Evolutionary conservation across 2,329 filamentous ascomycete genomes (phyloP).

Genomic region (Blastomyces percursus): DNA sequence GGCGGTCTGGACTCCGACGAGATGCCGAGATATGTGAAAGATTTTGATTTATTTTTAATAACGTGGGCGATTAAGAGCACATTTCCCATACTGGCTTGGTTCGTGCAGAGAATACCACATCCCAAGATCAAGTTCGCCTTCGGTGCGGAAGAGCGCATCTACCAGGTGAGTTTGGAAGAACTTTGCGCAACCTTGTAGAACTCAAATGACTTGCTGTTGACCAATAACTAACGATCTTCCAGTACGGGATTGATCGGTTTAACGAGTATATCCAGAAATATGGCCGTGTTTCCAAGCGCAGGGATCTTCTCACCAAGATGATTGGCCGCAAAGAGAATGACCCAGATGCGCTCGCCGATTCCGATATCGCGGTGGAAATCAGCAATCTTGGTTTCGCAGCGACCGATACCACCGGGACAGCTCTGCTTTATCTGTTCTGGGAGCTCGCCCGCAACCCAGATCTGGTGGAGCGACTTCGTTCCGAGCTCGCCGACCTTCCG

Average conservation of each 20-base stretch:
- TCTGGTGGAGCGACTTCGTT: conserved; percentile 1
- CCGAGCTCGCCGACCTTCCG: conserved; percentile 1
- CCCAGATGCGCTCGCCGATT: conserved; percentile 5
- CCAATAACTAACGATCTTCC: neutral
- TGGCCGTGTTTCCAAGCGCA: conserved; percentile 4
- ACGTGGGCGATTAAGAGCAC: conserved; percentile 7
- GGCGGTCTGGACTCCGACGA: conserved; percentile 7
- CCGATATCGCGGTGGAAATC: conserved; percentile 5
- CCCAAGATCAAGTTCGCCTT: conserved; percentile 8
- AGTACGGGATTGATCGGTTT: conserved; percentile 7
- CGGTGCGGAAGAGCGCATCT: neutral
- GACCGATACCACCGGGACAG: conserved; percentile 4
- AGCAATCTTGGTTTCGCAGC: conserved; percentile 6
- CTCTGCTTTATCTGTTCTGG: conserved; percentile 8
- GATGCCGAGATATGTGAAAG: conserved; percentile 9
- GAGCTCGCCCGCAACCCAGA: conserved; percentile 5
- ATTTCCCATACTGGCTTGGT: conserved; percentile 4
- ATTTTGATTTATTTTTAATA: conserved; percentile 10
- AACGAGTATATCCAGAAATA: conserved; percentile 5
- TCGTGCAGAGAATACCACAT: conserved; percentile 6
- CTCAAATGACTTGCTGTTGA: neutral
- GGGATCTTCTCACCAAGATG: conserved; percentile 8
- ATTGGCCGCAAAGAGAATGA: conserved; percentile 7
- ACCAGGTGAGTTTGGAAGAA: conserved; percentile 1
- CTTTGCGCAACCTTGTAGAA: neutral